Evolutionary conservation across 2,329 filamentous ascomycete species (phyloP).

Genomic region (Paracorniculantispora psalliotae): DNA sequence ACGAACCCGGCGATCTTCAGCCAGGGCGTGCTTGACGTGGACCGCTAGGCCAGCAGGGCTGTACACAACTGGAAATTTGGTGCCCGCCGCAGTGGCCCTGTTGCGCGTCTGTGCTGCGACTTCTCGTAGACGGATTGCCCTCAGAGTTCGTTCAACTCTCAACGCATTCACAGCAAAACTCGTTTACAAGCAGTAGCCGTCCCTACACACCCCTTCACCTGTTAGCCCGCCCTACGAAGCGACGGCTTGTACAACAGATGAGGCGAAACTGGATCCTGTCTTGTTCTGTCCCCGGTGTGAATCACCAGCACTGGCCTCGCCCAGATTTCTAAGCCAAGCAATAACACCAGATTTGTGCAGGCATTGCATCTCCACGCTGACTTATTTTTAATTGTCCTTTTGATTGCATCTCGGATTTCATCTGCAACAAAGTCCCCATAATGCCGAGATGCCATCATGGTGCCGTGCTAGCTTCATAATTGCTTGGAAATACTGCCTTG

Average conservation of each 20-base stretch:
- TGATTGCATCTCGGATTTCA: background rate
- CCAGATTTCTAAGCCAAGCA: background rate
- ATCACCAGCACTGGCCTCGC: background rate
- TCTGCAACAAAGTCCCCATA: background rate
- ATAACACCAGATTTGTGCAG: background rate
- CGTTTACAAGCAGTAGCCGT: background rate
- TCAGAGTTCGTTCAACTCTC: background rate
- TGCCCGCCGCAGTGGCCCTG: background rate
- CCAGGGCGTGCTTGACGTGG: background rate
- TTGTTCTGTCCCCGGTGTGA: background rate
- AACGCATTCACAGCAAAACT: background rate
- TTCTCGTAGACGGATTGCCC: no score
- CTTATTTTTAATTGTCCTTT: background rate
- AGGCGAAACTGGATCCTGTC: background rate
- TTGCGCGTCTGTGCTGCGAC: background rate
- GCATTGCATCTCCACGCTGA: background rate
- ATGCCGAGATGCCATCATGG: background rate
- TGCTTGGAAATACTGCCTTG: background rate
- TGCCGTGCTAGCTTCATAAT: background rate
- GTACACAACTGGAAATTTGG: background rate
- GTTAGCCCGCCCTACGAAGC: background rate
- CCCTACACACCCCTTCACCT: background rate
- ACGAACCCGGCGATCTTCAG: conserved; percentile 7
- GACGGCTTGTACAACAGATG: background rate
- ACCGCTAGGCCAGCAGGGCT: background rate